Base-by-base conservation (phyloP, 2,329 filamentous ascomycete genomes). In the Aspergillus nomiae region DNA sequence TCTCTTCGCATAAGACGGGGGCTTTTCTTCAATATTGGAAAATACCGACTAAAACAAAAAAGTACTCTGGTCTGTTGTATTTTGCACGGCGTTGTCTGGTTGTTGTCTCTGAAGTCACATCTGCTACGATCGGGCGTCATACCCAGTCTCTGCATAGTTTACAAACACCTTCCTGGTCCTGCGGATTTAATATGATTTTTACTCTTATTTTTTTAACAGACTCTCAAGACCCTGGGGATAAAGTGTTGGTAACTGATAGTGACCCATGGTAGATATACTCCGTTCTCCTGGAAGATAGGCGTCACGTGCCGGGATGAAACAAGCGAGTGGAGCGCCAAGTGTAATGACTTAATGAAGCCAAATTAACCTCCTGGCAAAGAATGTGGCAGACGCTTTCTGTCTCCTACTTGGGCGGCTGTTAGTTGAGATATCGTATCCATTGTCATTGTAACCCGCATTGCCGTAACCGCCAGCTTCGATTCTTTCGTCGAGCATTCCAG, bases 1-100 rank as follows among this genome's bases (percentile, higher is more conserved):
- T 62, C 63, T 83, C 63, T 70, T 80, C 69, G 79, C 78, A 51
- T 81, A 71, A 62, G 19, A 30, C 3, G 10, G 36, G 36, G 10
- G 8, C 32, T 12, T 41, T 30, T n/a, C 6, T 36, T 59, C 28
- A 11, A 24, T 5, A 28, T 43, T 38, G 45, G 12, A 28, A 51
- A 30, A 38, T 34, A 14, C n/a, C 19, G n/a, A 58, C 16, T 14
- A 70, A 72, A 65, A 14, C 12, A 28, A 66, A 64, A 64, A 65
- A 62, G 64, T 54, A 48, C 58, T 50, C 28, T 63, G 41, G 53
- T 58, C 58, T 60, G 60, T 67, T 69, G 46, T 54, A 51, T 65
- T 66, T 57, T 73, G 72, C 70, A 73, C 73, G 75, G 75, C 75
- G 75, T 77, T 77, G 60, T 66, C 58, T 64, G 63, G 65, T 61